These are phyloP conservation scores for Mortierella sp. DNA, from an alignment of 371 early-diverging fungal species.

Conservation along the genomic window DNA sequence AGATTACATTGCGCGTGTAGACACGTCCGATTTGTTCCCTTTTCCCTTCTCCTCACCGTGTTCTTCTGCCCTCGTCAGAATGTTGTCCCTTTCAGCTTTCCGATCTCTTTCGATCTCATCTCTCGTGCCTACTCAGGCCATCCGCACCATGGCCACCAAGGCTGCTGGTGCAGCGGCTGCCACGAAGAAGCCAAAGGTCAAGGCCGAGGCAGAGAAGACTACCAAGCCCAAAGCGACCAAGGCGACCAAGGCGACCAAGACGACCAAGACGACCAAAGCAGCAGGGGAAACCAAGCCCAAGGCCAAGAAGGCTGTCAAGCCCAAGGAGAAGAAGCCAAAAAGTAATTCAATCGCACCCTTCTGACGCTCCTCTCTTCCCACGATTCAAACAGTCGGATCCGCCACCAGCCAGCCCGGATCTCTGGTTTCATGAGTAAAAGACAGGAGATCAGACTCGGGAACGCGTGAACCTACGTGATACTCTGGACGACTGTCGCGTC, in stretches of 20 bases:
- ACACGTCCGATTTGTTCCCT: no score
- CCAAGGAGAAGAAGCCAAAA: background rate
- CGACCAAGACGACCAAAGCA: constrained; percentile 12
- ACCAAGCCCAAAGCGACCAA: constrained; percentile 14
- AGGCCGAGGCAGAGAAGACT: background rate
- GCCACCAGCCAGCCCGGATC: no score
- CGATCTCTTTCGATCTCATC: constrained; percentile 29
- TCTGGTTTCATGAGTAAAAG: no score
- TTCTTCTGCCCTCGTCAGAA: background rate
- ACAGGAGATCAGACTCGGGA: no score
- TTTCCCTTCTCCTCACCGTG: background rate
- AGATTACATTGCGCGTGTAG: no score
- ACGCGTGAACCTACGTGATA: no score
- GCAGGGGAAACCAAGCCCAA: constrained; percentile 13
- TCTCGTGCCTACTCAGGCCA: constrained; percentile 6
- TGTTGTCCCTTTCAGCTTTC: constrained; percentile 31
- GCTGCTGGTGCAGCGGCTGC: constrained; percentile 29
- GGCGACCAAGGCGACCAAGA: constrained; percentile 14
- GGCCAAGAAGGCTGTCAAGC: background rate
- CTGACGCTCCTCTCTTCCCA: no score
- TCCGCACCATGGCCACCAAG: constrained; percentile 42
- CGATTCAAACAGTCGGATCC: no score
- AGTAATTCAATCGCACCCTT: background rate
- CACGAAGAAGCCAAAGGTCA: constrained; percentile 11
- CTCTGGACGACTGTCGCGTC: no score